Percentiles rank a stretch among this genome's conserved stretches.
These are phyloP conservation scores for Viola odorata DNA, from an alignment of 345 rosid genomes.

Conservation along the genomic window DNA sequence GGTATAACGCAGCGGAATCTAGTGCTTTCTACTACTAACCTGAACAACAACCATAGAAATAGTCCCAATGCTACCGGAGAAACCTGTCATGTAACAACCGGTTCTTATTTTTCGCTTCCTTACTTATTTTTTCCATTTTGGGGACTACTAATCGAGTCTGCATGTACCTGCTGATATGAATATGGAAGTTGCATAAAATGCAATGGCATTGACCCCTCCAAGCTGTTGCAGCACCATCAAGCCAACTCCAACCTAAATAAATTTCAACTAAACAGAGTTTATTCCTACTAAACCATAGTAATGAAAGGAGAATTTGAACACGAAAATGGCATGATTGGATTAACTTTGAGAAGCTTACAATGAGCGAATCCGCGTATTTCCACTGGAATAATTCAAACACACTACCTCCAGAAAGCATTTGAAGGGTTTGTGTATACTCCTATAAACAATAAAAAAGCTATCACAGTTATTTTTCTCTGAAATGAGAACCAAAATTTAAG, in stretches of 20 bases:
- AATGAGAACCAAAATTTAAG: not conserved
- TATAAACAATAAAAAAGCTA: slow-evolving; percentile 5
- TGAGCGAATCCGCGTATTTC: slow-evolving; percentile 37
- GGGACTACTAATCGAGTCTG: not conserved
- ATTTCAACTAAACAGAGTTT: not conserved
- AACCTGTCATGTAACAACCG: slow-evolving; percentile 37
- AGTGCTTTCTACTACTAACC: slow-evolving; percentile 32
- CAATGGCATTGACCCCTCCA: slow-evolving; percentile 57
- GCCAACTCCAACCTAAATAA: slow-evolving; percentile 56
- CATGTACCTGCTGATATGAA: slow-evolving; percentile 41
- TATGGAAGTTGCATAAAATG: slow-evolving; percentile 34
- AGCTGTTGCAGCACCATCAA: slow-evolving; percentile 79
- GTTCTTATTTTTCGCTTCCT: not conserved
- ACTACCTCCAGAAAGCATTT: slow-evolving; percentile 25
- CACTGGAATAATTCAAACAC: slow-evolving; percentile 35
- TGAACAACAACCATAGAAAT: slow-evolving; percentile 67
- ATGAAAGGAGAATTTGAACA: not conserved
- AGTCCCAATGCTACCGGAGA: slow-evolving; percentile 62
- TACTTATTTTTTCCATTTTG: not conserved
- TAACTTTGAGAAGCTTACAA: slow-evolving; percentile 18
- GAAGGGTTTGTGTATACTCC: slow-evolving; percentile 35
- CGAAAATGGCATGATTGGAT: too few species aligned
- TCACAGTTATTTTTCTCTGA: not conserved
- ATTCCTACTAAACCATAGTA: not conserved
- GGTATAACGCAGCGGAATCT: not conserved